Conservation (phyloP, 2,329 filamentous ascomycete genomes). For the Aspergillus udagawae region DNA sequence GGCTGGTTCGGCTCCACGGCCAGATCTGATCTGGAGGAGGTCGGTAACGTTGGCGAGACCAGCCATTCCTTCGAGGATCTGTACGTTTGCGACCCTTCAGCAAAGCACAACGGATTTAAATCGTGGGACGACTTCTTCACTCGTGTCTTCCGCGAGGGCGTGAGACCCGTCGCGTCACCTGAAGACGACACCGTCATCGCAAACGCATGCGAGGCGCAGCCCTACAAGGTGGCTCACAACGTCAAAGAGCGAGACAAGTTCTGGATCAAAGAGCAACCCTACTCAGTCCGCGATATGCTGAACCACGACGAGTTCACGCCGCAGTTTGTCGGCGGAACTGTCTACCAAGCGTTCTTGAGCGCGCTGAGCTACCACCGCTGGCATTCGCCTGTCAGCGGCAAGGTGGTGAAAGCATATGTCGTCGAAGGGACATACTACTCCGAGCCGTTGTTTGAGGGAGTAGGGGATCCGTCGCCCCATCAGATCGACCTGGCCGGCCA, state of each 20-base stretch:
- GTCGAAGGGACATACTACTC: slow-evolving; percentile 66
- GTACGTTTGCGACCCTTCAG: slow-evolving; percentile 15
- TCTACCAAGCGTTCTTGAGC: slow-evolving; percentile 68
- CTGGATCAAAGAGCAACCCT: slow-evolving; percentile 67
- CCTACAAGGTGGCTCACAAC: slow-evolving; percentile 50
- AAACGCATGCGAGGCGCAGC: slow-evolving; percentile 63
- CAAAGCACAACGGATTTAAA: slow-evolving; percentile 48
- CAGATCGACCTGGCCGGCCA: slow-evolving; percentile 26
- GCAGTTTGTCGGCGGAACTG: slow-evolving; percentile 59
- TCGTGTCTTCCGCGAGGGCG: slow-evolving; percentile 49
- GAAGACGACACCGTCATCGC: slow-evolving; percentile 47
- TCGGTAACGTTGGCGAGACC: slow-evolving; percentile 19
- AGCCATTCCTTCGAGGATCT: slow-evolving; percentile 16
- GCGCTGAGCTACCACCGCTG: slow-evolving; percentile 68
- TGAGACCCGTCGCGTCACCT: slow-evolving; percentile 59
- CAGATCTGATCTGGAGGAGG: slow-evolving; percentile 38
- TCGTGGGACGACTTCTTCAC: slow-evolving; percentile 73
- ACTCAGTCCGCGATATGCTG: slow-evolving; percentile 63
- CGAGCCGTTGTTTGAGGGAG: slow-evolving; percentile 52
- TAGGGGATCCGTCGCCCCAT: slow-evolving; percentile 30
- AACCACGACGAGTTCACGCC: slow-evolving; percentile 48
- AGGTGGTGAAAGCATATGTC: slow-evolving; percentile 54
- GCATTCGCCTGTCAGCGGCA: slow-evolving; percentile 66
- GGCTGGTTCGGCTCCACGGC: slow-evolving; percentile 57
- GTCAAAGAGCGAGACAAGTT: slow-evolving; percentile 58